These are phyloP conservation scores for Dryas alaskensis DNA, from an alignment of 306 rosid genomes.

Conservation along the genomic window DNA sequence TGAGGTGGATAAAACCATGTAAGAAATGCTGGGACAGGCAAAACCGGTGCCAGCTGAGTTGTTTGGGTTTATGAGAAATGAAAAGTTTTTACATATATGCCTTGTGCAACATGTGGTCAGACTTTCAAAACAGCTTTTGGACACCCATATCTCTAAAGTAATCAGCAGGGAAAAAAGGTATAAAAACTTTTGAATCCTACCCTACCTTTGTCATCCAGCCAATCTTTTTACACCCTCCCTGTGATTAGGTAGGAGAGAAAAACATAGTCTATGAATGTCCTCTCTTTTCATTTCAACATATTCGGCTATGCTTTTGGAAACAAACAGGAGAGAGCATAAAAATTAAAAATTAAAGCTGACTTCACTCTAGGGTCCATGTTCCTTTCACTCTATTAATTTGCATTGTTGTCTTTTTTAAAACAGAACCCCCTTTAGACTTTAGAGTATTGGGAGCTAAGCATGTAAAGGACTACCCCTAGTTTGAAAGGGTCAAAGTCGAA, in stretches of 20 bases:
- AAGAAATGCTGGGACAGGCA: no score
- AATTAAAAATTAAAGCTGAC: background rate
- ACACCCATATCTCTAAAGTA: background rate
- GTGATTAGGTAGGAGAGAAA: background rate
- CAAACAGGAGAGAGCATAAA: background rate
- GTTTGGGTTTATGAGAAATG: no score
- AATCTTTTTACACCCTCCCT: background rate
- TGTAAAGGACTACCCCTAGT: no score
- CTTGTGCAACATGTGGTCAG: background rate
- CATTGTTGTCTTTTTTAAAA: background rate
- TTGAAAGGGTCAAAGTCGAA: no score
- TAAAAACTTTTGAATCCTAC: background rate
- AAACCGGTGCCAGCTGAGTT: no score
- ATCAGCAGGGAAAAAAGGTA: background rate
- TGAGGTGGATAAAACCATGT: no score
- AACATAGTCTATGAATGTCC: no score
- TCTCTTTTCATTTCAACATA: slow-evolving; percentile 4
- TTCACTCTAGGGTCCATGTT: background rate
- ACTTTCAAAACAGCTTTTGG: background rate
- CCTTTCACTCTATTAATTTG: background rate
- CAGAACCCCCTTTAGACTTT: background rate
- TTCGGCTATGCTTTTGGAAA: slow-evolving; percentile 5
- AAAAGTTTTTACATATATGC: background rate
- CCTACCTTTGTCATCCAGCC: background rate
- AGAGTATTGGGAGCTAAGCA: background rate